Evolutionary conservation across 164 flowering plant species (phyloP).

Genomic region (Liquidambar formosana): DNA sequence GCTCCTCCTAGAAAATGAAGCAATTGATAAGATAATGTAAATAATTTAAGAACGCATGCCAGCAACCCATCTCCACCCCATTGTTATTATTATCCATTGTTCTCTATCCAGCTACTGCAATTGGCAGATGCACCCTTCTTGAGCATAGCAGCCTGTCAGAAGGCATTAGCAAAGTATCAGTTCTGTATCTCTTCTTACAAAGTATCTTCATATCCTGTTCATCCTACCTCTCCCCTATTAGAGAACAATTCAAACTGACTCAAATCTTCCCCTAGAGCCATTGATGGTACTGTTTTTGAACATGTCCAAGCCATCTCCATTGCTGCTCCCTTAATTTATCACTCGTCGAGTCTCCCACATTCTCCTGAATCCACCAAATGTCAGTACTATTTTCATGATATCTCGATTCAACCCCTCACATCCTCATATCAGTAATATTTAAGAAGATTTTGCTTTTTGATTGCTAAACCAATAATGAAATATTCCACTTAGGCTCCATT

Average conservation of each 20-base stretch:
- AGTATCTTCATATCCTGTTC: background rate
- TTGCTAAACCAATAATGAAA: no score
- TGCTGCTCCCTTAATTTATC: no score
- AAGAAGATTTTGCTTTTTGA: no score
- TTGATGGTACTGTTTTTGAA: background rate
- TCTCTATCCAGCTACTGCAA: background rate
- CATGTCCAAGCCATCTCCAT: no score
- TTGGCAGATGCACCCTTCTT: background rate
- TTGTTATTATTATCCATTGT: background rate
- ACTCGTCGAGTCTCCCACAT: no score
- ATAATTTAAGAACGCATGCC: background rate
- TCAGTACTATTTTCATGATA: no score
- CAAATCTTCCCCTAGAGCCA: background rate
- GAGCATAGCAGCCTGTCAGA: background rate
- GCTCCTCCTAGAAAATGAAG: background rate
- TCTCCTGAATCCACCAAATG: no score
- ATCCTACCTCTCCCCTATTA: background rate
- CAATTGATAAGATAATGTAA: background rate
- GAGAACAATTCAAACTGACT: background rate
- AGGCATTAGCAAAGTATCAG: background rate
- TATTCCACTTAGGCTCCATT: no score
- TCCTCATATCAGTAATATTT: no score
- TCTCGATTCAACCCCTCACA: no score
- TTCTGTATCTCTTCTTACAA: background rate
- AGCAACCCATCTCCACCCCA: background rate